phyloP scores from a whole-genome alignment of 352 stramenopile species.

The Globisporangium nagaii region DNA sequence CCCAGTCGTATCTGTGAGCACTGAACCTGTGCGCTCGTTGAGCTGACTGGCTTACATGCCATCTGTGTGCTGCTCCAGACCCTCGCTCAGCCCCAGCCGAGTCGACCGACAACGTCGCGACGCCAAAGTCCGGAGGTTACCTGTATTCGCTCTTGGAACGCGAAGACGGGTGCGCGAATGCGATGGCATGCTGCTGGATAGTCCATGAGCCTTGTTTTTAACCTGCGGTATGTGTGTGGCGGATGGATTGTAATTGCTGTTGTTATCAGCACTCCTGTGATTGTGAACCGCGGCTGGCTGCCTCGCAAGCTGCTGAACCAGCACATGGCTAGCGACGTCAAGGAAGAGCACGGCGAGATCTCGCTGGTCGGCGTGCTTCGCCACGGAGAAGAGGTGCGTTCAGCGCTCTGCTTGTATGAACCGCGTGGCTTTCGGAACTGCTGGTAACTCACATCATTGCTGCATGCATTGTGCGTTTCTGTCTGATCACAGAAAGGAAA shows the following conservation, averaged over 20 bases:
- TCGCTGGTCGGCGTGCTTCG: conserved; percentile 72
- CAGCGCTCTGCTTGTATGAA: too few species aligned
- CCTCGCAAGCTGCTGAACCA: conserved; percentile 67
- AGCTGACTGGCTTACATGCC: too few species aligned
- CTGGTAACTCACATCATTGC: too few species aligned
- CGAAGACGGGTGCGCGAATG: conserved; percentile 59
- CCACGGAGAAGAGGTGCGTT: conserved; percentile 66
- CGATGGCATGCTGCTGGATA: too few species aligned
- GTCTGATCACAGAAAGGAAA: conserved; percentile 41
- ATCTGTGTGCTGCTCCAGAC: conserved; percentile 23
- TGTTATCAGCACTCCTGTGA: conserved; percentile 70
- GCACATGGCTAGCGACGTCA: conserved; percentile 53
- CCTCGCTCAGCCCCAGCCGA: conserved; percentile 78
- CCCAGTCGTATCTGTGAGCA: neutral
- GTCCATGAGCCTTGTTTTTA: neutral
- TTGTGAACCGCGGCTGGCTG: conserved; percentile 83
- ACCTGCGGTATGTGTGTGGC: neutral
- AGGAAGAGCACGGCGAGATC: conserved; percentile 47
- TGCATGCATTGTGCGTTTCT: too few species aligned
- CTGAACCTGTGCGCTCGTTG: too few species aligned
- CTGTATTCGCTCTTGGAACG: conserved; percentile 79
- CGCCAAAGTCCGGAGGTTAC: conserved; percentile 79
- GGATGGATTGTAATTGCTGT: neutral
- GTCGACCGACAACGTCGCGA: conserved; percentile 66
- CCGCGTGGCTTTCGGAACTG: too few species aligned